phyloP scores from a whole-genome alignment of 139 green algal species.

The Chara braunii region DNA sequence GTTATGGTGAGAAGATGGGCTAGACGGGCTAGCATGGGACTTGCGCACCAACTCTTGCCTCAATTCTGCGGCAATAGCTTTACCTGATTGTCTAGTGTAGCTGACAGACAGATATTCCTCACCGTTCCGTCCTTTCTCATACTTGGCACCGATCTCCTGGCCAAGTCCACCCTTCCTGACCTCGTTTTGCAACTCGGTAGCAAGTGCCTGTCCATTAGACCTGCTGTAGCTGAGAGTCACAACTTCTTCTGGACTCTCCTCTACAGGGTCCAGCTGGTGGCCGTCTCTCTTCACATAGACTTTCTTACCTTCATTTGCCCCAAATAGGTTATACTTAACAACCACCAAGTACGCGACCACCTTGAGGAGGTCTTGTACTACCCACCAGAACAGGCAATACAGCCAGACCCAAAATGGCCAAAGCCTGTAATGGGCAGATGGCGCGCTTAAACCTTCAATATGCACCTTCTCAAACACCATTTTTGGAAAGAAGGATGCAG shows the following conservation, averaged over 20 bases:
- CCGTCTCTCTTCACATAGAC: slow-evolving; percentile 57
- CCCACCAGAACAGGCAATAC: slow-evolving; percentile 73
- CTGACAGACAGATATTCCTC: no score
- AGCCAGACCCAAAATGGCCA: slow-evolving; percentile 64
- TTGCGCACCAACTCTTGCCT: no score
- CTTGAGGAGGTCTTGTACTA: slow-evolving; percentile 66
- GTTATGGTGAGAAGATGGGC: no score
- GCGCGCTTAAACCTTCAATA: slow-evolving; percentile 41
- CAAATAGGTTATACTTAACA: slow-evolving; percentile 56
- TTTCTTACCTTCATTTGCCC: slow-evolving; percentile 46
- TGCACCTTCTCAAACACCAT: slow-evolving; percentile 44
- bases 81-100: no score
- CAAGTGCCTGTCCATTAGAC: neutral
- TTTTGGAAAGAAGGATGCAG: slow-evolving; percentile 61
- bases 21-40: no score
- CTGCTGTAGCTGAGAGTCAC: neutral
- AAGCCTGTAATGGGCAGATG: neutral
- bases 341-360: slow-evolving; percentile 54
- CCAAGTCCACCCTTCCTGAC: no score
- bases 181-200: neutral
- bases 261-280: slow-evolving; percentile 26
- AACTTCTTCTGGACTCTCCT: slow-evolving; percentile 34
- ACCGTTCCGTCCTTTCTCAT: no score
- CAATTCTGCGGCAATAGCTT: no score
- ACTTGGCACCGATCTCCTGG: no score